These are phyloP conservation scores for Dothideomycetidae sp. DNA, from an alignment of 2,329 filamentous ascomycete genomes.

Conservation along the genomic window DNA sequence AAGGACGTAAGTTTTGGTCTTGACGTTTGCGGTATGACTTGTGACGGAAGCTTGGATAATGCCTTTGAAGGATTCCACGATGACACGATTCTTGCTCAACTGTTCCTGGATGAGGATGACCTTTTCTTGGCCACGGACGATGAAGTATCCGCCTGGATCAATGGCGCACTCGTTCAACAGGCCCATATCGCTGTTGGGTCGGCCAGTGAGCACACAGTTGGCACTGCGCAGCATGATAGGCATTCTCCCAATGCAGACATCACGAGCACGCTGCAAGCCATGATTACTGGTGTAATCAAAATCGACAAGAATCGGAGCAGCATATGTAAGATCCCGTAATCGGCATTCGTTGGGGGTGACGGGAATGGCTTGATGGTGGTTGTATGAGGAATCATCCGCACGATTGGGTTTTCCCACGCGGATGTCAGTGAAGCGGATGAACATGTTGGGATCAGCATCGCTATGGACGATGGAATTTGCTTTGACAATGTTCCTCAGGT, in stretches of 20 bases:
- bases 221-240: slow-evolving; percentile 95
- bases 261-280: slow-evolving; percentile 56
- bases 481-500: slow-evolving; percentile 91
- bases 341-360: slow-evolving; percentile 94
- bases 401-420: slow-evolving; percentile 71
- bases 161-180: slow-evolving; percentile 87
- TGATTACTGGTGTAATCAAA: slow-evolving; percentile 64
- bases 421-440: slow-evolving; percentile 58
- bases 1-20: slow-evolving; percentile 93
- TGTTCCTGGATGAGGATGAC: slow-evolving; percentile 98
- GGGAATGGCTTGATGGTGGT: slow-evolving; percentile 21
- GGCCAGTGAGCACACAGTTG: slow-evolving; percentile 74
- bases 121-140: slow-evolving; percentile 94
- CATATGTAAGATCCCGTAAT: slow-evolving; percentile 93
- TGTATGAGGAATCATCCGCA: slow-evolving; percentile 54
- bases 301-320: slow-evolving; percentile 84
- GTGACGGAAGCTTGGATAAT: slow-evolving; percentile 93
- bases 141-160: slow-evolving; percentile 94
- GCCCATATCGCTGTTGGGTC: slow-evolving; percentile 78
- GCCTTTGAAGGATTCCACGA: slow-evolving; percentile 91
- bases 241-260: slow-evolving; percentile 72
- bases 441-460: slow-evolving; percentile 86
- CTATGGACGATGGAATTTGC: slow-evolving; percentile 80
- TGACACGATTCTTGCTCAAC: slow-evolving; percentile 96
- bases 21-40: slow-evolving; percentile 92